A percentile compares a stretch with the other conserved stretches of the same genome.
These are phyloP conservation scores for Avicennia marina DNA, from an alignment of 257 asterid species.

Conservation along the genomic window DNA sequence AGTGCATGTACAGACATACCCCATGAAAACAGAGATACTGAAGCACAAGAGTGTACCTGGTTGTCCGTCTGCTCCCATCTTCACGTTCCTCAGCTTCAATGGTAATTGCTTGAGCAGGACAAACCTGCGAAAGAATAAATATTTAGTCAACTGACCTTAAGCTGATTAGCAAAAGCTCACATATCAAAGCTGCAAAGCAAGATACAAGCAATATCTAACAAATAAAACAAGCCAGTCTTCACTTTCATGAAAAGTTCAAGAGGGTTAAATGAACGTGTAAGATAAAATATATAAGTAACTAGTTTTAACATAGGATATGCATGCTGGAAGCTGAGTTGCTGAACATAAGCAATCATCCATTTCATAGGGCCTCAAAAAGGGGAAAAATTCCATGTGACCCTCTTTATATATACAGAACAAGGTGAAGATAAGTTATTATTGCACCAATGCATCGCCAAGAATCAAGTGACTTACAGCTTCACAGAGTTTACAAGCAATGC, in stretches of 20 bases:
- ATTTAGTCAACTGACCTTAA: constrained; percentile 3
- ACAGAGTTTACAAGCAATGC: constrained; percentile 93
- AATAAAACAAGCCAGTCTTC: not conserved
- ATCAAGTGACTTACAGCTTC: constrained; percentile 68
- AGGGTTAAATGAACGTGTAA: not conserved
- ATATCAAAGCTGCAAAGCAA: constrained; percentile 3
- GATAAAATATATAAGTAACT: not conserved
- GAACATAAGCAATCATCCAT: not conserved
- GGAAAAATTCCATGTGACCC: not conserved
- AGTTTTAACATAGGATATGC: not conserved
- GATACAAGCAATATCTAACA: not conserved
- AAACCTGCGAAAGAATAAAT: constrained; percentile 41
- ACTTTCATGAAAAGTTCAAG: not conserved
- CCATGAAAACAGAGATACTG: no score
- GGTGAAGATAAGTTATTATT: no score
- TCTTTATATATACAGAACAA: no score
- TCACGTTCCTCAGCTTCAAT: constrained; percentile 96
- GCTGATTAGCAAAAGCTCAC: not conserved
- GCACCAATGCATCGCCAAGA: not conserved
- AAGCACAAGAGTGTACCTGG: constrained; percentile 43
- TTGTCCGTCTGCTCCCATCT: constrained; percentile 95
- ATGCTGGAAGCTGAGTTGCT: no score
- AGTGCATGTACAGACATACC: not conserved
- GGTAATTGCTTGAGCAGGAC: constrained; percentile 96
- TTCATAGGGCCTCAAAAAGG: not conserved